Percentiles rank a stretch among this genome's conserved stretches.
Conservation (phyloP, 306 rosid genomes). For the Hippophae tibetana region DNA sequence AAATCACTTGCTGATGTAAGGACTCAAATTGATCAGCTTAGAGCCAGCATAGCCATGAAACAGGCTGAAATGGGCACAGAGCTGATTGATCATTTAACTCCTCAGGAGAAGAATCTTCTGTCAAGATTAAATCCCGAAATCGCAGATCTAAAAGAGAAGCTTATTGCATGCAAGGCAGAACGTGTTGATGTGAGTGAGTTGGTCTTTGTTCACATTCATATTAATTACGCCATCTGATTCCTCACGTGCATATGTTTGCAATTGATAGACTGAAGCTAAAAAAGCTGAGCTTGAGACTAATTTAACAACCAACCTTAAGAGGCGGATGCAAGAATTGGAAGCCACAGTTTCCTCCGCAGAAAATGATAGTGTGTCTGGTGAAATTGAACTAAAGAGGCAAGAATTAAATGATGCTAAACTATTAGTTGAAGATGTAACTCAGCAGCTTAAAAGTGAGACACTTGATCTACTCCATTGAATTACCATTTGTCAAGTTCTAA, state of each 20-base stretch:
- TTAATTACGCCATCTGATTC: background rate
- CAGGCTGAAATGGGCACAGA: constrained; percentile 90
- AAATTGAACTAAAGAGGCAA: constrained; percentile 54
- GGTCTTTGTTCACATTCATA: background rate
- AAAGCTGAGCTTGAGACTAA: constrained; percentile 95
- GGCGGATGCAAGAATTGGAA: constrained; percentile 91
- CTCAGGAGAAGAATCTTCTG: constrained; percentile 70
- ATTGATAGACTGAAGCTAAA: constrained; percentile 70
- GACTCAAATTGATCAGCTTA: constrained; percentile 82
- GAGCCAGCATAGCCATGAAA: constrained; percentile 72
- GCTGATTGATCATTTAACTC: constrained; percentile 86
- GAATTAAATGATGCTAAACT: constrained; percentile 62
- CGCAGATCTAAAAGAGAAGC: constrained; percentile 71
- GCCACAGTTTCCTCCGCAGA: constrained; percentile 61
- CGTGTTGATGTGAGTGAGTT: constrained; percentile 75
- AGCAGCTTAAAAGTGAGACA: constrained; percentile 68
- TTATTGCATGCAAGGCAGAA: constrained; percentile 69
- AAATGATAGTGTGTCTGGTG: constrained; percentile 47
- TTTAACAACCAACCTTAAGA: constrained; percentile 87
- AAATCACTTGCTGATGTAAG: constrained; percentile 77
- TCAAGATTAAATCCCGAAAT: constrained; percentile 88
- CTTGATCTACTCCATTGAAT: constrained; percentile 15
- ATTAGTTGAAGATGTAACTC: constrained; percentile 63
- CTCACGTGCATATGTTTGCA: constrained; percentile 14
- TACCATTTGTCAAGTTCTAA: constrained; percentile 10